Evolutionary conservation across 148 eudicot genomes (phyloP).

Genomic region (Agrostemma githago): DNA sequence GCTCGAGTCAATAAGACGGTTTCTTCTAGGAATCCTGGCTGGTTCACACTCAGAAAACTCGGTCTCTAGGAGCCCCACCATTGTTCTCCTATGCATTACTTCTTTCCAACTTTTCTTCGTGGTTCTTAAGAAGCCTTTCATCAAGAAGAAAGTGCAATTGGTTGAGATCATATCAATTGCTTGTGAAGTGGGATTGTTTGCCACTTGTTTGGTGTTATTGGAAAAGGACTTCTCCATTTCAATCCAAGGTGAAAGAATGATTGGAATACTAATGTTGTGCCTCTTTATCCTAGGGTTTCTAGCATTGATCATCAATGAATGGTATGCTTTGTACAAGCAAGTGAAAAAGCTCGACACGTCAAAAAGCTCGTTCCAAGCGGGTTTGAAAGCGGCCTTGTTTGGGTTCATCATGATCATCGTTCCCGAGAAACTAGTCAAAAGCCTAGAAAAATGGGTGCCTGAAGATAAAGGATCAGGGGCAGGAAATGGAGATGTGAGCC

Average conservation of each 20-base stretch:
- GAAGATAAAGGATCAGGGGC: constrained; percentile 15
- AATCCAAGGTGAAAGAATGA: constrained; percentile 28
- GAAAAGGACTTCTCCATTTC: constrained; percentile 39
- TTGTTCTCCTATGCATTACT: constrained; percentile 54
- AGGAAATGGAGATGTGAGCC: constrained; percentile 23
- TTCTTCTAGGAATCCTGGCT: constrained; percentile 55
- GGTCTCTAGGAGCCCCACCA: constrained; percentile 43
- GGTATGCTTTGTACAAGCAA: constrained; percentile 70
- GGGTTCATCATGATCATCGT: constrained; percentile 50
- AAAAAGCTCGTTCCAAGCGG: constrained; percentile 40
- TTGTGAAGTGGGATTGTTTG: constrained; percentile 59
- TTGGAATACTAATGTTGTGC: constrained; percentile 55
- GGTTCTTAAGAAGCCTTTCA: constrained; percentile 87
- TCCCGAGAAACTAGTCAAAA: constrained; percentile 44
- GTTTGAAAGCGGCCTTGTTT: constrained; percentile 43
- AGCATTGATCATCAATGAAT: constrained; percentile 55
- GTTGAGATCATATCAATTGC: constrained; percentile 77
- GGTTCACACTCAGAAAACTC: constrained; percentile 46
- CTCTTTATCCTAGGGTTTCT: constrained; percentile 52
- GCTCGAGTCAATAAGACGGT: constrained; percentile 67
- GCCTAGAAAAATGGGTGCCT: constrained; percentile 31
- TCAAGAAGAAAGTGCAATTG: constrained; percentile 81
- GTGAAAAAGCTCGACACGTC: constrained; percentile 50
- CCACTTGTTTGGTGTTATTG: constrained; percentile 39
- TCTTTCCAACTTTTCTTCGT: constrained; percentile 86